A percentile compares a stretch with the other conserved stretches of the same genome.
These are phyloP conservation scores for Boletus vermiculosoides DNA, from an alignment of 768 basidiomycete species.

Conservation along the genomic window DNA sequence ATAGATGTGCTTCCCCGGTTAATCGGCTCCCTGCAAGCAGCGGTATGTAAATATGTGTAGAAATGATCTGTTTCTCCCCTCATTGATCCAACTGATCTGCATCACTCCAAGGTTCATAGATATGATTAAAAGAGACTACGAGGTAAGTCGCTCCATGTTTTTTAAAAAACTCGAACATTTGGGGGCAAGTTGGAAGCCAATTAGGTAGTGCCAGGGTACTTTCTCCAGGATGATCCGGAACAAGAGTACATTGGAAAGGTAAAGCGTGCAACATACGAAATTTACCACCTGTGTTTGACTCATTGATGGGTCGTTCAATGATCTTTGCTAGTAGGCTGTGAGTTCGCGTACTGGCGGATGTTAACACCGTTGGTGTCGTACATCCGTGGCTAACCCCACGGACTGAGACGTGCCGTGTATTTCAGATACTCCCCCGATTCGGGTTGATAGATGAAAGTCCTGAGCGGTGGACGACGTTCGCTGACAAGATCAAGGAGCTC, in stretches of 20 bases:
- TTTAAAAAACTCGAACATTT: too few species aligned
- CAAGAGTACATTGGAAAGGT: neutral
- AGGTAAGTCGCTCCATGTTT: neutral
- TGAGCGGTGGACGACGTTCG: constrained; percentile 48
- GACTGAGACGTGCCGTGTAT: neutral
- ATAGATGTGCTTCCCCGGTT: too few species aligned
- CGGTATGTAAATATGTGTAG: neutral
- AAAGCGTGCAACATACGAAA: neutral
- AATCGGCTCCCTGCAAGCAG: neutral
- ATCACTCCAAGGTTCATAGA: neutral
- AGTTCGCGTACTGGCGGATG: too few species aligned
- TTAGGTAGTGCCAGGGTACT: too few species aligned
- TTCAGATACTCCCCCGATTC: neutral
- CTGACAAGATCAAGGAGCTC: constrained; percentile 38
- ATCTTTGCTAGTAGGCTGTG: too few species aligned
- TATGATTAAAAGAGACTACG: neutral
- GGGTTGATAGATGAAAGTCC: constrained; percentile 25
- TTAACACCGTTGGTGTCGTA: neutral
- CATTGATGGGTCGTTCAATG: too few species aligned
- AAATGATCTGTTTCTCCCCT: neutral
- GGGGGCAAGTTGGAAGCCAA: neutral
- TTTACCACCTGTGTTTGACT: neutral
- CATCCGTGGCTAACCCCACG: too few species aligned
- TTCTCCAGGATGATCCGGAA: constrained; percentile 1
- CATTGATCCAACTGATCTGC: neutral